Evolutionary conservation across 768 basidiomycete species (phyloP).

Genomic region (Tephrocybe sp.): DNA sequence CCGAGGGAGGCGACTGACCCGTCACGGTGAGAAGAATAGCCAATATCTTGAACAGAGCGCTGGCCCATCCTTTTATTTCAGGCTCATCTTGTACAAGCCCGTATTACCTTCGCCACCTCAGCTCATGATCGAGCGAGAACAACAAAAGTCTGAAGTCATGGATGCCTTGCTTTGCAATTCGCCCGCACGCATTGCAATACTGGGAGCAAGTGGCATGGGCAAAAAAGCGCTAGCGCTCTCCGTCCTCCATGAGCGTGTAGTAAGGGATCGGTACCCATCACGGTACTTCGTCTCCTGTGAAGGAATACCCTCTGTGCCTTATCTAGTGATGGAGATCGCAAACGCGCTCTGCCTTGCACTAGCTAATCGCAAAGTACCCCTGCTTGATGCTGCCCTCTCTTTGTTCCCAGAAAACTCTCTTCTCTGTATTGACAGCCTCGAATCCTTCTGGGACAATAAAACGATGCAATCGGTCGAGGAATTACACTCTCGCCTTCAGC

Average conservation of each 20-base stretch:
- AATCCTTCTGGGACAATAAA: conserved; percentile 7
- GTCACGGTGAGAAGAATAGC: background rate
- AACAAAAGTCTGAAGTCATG: no score
- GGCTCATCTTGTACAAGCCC: background rate
- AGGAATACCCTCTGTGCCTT: background rate
- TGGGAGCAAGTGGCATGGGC: conserved; percentile 10
- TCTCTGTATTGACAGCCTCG: conserved; percentile 9
- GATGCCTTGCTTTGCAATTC: background rate
- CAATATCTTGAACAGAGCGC: background rate
- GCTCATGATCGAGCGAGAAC: conserved; percentile 4
- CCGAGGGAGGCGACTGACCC: no score
- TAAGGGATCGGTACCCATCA: background rate
- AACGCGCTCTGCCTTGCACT: conserved; percentile 2
- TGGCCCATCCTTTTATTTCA: background rate
- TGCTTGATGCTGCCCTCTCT: background rate
- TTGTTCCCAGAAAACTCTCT: background rate
- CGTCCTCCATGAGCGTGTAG: background rate
- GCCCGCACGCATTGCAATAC: background rate
- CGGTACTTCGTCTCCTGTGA: conserved; percentile 12
- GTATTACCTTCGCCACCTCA: conserved; percentile 5
- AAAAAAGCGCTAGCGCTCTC: conserved; percentile 8
- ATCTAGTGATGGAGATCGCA: conserved; percentile 2
- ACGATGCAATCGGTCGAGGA: background rate
- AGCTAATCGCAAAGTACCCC: background rate
- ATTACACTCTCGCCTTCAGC: background rate